Evolutionary conservation across 2,329 filamentous ascomycete species (phyloP).

Genomic region (Nigrospora osmanthi): DNA sequence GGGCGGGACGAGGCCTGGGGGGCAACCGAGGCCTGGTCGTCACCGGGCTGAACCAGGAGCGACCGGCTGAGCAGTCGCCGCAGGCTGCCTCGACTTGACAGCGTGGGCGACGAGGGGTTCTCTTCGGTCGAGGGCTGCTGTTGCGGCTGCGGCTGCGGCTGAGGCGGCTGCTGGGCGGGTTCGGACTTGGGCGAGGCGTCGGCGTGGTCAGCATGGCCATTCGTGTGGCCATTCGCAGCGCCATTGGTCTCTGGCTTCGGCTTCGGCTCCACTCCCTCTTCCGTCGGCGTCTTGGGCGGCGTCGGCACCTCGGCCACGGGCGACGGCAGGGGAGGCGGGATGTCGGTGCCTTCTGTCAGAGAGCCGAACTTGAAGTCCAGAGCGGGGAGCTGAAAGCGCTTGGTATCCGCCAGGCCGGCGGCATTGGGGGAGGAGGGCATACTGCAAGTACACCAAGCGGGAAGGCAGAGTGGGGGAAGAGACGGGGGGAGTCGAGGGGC

Average conservation of each 20-base stretch:
- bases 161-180: conserved; percentile 11
- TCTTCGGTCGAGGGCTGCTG: conserved; percentile 28
- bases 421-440: neutral
- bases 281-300: conserved; percentile 27
- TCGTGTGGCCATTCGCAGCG: conserved; percentile 29
- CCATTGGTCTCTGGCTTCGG: conserved; percentile 15
- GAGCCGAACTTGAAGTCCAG: conserved; percentile 52
- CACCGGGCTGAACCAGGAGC: conserved; percentile 45
- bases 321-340: conserved; percentile 50
- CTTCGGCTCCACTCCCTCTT: conserved; percentile 14
- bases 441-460: neutral
- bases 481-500: neutral
- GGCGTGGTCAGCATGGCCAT: conserved; percentile 27
- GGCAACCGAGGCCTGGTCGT: conserved; percentile 29
- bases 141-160: too few relatives aligned
- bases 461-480: neutral
- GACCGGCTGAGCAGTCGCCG: conserved; percentile 49
- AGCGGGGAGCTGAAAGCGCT: conserved; percentile 48
- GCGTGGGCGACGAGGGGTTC: conserved; percentile 41
- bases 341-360: conserved; percentile 53
- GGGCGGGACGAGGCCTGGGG: conserved; percentile 32
- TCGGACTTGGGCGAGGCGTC: conserved; percentile 24
- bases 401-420: neutral
- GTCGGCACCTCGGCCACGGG: conserved; percentile 39
- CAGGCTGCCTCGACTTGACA: conserved; percentile 47